A percentile compares a stretch with the other conserved stretches of the same genome.
Conservation (phyloP, 2,329 filamentous ascomycete genomes). For the Ophiognomonia clavigignenti-juglandacearum region DNA sequence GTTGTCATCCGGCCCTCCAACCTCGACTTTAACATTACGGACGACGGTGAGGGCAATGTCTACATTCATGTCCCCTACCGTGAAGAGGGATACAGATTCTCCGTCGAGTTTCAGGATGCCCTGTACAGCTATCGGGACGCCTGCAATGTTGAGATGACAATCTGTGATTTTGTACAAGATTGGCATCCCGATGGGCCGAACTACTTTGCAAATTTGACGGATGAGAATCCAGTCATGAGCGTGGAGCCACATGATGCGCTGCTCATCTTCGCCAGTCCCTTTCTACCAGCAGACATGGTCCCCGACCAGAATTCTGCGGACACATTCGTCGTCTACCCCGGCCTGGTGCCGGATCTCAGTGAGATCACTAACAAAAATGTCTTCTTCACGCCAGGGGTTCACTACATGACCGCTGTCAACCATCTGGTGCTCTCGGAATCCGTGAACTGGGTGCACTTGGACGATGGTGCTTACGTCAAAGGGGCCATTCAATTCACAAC, state of each 20-base stretch:
- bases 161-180: constrained; percentile 10
- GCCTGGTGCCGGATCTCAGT: constrained; percentile 19
- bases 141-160: neutral
- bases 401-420: constrained; percentile 21
- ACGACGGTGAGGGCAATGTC: constrained; percentile 18
- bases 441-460: constrained; percentile 24
- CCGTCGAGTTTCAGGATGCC: constrained; percentile 28
- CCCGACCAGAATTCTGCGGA: constrained; percentile 15
- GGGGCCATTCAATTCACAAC: constrained; percentile 29
- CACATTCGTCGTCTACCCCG: constrained; percentile 20
- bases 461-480: constrained; percentile 31
- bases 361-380: constrained; percentile 17
- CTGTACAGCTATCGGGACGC: constrained; percentile 23
- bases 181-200: constrained; percentile 16
- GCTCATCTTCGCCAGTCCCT: constrained; percentile 28
- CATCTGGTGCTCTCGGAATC: constrained; percentile 6
- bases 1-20: constrained; percentile 25
- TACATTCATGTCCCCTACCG: constrained; percentile 24
- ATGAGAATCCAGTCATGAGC: constrained; percentile 19
- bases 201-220: constrained; percentile 20
- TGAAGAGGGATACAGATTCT: constrained; percentile 24
- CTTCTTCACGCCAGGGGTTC: constrained; percentile 27
- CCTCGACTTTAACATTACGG: constrained; percentile 20
- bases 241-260: constrained; percentile 26
- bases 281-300: constrained; percentile 17